Percentiles rank a stretch among this genome's conserved stretches.
Conservation (phyloP, 345 rosid genomes). For the Sapria himalayana region DNA sequence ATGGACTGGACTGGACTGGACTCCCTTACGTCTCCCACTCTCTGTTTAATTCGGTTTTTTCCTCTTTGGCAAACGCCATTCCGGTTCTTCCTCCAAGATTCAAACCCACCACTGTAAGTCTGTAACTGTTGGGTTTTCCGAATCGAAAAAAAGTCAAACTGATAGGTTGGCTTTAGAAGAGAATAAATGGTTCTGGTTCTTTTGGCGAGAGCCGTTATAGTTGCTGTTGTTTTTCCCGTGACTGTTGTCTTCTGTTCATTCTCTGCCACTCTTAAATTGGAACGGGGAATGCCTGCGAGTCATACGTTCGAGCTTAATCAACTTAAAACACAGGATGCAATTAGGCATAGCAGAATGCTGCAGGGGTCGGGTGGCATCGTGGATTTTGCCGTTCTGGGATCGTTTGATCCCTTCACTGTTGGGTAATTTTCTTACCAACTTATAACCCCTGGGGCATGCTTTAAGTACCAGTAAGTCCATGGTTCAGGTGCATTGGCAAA, state of each 20-base stretch:
- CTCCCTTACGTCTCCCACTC: too few relatives aligned
- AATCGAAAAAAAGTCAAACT: too few relatives aligned
- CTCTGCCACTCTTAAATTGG: constrained; percentile 14
- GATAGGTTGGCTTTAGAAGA: too few relatives aligned
- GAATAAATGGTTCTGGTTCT: constrained; percentile 5
- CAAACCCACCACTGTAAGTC: too few relatives aligned
- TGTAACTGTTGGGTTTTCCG: too few relatives aligned
- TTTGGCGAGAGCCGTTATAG: constrained; percentile 8
- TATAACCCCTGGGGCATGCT: too few relatives aligned
- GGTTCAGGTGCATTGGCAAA: too few relatives aligned
- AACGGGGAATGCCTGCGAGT: constrained; percentile 34
- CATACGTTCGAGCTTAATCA: constrained; percentile 29
- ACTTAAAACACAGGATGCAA: constrained; percentile 42
- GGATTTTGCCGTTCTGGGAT: constrained; percentile 63
- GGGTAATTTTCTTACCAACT: constrained; percentile 48
- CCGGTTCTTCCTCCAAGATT: too few relatives aligned
- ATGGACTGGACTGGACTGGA: too few relatives aligned
- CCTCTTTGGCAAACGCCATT: too few relatives aligned
- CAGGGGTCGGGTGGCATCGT: constrained; percentile 39
- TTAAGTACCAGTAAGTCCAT: too few relatives aligned
- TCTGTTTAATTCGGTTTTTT: too few relatives aligned
- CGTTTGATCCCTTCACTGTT: constrained; percentile 61
- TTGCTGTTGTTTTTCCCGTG: constrained; percentile 3
- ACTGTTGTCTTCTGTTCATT: constrained; percentile 14
- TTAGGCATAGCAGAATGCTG: constrained; percentile 66